Base-by-base conservation (phyloP, 2,329 filamentous ascomycete species). In the Aciculosporium take region DNA sequence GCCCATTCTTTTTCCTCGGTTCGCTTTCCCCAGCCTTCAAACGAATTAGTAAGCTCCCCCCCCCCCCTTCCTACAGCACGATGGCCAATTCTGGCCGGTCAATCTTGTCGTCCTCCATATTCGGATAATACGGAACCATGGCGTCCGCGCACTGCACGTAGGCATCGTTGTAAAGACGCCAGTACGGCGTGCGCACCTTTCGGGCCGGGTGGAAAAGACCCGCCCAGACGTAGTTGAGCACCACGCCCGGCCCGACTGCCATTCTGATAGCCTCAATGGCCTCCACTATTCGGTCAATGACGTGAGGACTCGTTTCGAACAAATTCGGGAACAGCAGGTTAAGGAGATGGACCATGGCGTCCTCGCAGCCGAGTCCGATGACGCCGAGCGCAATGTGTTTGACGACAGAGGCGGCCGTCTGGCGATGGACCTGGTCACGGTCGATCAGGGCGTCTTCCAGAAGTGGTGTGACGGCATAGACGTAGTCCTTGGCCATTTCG, bases 401-500 rank as follows among this genome's bases (percentile, higher is more conserved):
- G 61, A 98, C 91, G 1, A 96, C 91, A 1, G 82, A 87, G 21
- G 91, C 91, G 1, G 91, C 91, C 1, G 91, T 98, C 62, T 98
- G 91, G 23, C 91, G 80, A 65, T 98, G 91, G 1, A 98, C 91
- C 65, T 98, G 91, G 60, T 98, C 91, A 46, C 91, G 81, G 61
- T 98, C 91, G 62, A 95, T 95, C 46, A 98, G 79, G 2, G 93
- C 91, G 57, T 98, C 91, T 58, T 98, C 91, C 2, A 98, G 79
- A 8, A 98, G 70, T 6, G 91, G 91, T 2, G 88, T 95, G 27
- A 98, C 88, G 15, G 93, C 91, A 56, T 98, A 98, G 57, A 98
- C 91, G 59, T 98, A 98, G 63, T 98, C 91, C 66, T 96, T 98
- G 48, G 87, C 86, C 91, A 98, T 96, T 63, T 98, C 91, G 48